Base-by-base conservation (phyloP, 2,329 filamentous ascomycete genomes). In the Microascus cirrosus region DNA sequence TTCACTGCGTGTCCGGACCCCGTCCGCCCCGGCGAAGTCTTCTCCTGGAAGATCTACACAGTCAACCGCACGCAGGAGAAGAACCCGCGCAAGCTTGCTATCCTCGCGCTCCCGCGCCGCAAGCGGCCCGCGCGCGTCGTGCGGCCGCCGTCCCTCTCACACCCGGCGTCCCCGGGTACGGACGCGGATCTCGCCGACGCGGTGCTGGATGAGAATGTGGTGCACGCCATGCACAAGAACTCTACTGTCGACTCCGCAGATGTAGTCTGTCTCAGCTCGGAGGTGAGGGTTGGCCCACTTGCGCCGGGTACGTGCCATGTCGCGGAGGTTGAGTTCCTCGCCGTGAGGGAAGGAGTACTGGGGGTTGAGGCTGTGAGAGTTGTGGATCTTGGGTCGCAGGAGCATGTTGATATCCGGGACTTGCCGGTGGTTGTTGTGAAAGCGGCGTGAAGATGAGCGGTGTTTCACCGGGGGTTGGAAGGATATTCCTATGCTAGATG, bases 371-470 rank as follows among this genome's bases (percentile, higher is more conserved):
- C 85, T 2, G 76, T 93, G 22, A 76, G 87, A 55, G 81, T 93
- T 1, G 77, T 92, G 3, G 89, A 94, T 68, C 68, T 93, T 60
- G 81, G 76, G 24, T 87, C 82, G 36, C 85, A 89, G 65, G 87
- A 92, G 71, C 86, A 88, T 66, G 85, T 89, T 3, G 88, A 93
- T 69, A 84, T 92, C 58, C 79, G 82, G 60, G 86, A 93, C 61
- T 68, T 94, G 62, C 89, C 89, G 0, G 83, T 80, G 52, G 82
- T 90, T 63, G 71, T 90, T 57, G 77, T 86, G 18, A 62, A 58
- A 35, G 45, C 35, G 24, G 34, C 55, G 15, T 56, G 24, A 51
- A 22, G 45, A 20, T 50, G 45, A 20, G n/a, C 11, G 22, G 11
- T 10, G 13, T 4, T 5, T n/a, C 10, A 12, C 22, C n/a, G 28